A percentile compares a stretch with the other conserved stretches of the same genome.
These are phyloP conservation scores for Jamesozyma lodderae DNA, from an alignment of 805 yeast species.

Conservation along the genomic window DNA sequence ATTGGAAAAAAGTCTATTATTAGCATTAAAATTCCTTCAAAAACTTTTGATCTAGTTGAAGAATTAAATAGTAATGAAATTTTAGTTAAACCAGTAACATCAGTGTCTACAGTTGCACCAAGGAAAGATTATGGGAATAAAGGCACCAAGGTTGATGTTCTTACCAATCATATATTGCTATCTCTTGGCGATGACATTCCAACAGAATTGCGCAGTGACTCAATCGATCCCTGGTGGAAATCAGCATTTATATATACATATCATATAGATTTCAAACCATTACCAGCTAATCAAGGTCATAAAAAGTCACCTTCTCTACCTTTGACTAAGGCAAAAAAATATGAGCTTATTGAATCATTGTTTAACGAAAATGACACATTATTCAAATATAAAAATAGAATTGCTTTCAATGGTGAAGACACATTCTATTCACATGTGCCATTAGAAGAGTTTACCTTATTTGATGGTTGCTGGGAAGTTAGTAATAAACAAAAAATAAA, in stretches of 20 bases:
- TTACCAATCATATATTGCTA: slow-evolving; percentile 15
- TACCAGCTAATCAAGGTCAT: not conserved
- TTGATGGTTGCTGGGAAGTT: slow-evolving; percentile 20
- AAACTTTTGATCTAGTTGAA: slow-evolving; percentile 9
- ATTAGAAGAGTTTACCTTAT: slow-evolving; percentile 17
- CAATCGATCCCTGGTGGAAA: slow-evolving; percentile 17
- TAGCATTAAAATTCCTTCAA: slow-evolving; percentile 2
- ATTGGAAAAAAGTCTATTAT: not conserved
- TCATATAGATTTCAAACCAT: slow-evolving; percentile 13
- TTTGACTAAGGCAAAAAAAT: slow-evolving; percentile 15
- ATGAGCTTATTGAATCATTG: slow-evolving; percentile 14
- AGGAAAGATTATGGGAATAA: slow-evolving; percentile 19
- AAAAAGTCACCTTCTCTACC: slow-evolving; percentile 9
- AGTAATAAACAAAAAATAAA: slow-evolving; percentile 13
- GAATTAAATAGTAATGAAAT: slow-evolving; percentile 1
- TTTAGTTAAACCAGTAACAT: slow-evolving; percentile 3
- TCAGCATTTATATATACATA: slow-evolving; percentile 14
- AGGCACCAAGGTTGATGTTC: slow-evolving; percentile 19
- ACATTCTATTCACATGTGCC: slow-evolving; percentile 17
- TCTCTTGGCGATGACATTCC: slow-evolving; percentile 13
- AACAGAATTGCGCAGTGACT: slow-evolving; percentile 1
- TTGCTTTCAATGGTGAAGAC: slow-evolving; percentile 21
- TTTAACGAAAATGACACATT: slow-evolving; percentile 16
- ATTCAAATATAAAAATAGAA: slow-evolving; percentile 13
- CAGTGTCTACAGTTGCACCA: slow-evolving; percentile 5